Conservation (phyloP, 78 protist species). For the slime mould (Dictyostelium discoideum) region dicty_2.7 NC_007088.5:7828501-7829000, state of each 20-base stretch:
- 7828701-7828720: neutral
- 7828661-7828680: slow-evolving; percentile 9
- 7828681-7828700: neutral
- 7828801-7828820: neutral
- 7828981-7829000: neutral
- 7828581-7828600: neutral
- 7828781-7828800: neutral
- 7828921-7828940: neutral
- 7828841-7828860: neutral
- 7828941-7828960: slow-evolving; percentile 1
- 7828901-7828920: neutral
- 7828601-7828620: neutral
- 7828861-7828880: neutral
- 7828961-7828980: neutral
- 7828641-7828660: slow-evolving; percentile 14
- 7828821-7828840: neutral
- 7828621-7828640: slow-evolving; percentile 8
- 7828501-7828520: neutral
- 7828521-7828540: neutral
- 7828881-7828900: neutral
- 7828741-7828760: neutral
- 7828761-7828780: neutral
- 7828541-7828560: slow-evolving; percentile 9
- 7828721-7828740: neutral
- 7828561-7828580: neutral